These are phyloP conservation scores for Baorangia bicolor DNA, from an alignment of 768 basidiomycete species.

Conservation along the genomic window DNA sequence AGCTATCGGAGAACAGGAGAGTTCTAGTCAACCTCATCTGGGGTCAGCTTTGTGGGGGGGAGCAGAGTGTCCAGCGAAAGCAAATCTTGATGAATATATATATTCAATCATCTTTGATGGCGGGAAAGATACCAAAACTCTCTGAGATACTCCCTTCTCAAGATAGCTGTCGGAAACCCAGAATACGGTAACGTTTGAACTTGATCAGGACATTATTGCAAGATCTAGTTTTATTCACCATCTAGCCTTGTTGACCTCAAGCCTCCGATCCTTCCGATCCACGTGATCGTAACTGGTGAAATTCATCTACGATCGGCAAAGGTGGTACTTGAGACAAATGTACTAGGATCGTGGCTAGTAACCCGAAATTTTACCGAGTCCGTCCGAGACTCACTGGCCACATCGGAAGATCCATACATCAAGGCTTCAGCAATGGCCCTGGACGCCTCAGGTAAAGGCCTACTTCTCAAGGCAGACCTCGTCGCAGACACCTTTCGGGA, in stretches of 20 bases:
- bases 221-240: not conserved
- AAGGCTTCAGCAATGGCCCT: slow-evolving; percentile 4
- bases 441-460: slow-evolving; percentile 54
- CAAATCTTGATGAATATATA: not conserved
- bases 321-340: not conserved
- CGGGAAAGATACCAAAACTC: not conserved
- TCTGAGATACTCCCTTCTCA: not conserved
- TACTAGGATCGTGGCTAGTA: not conserved
- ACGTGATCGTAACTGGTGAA: slow-evolving; percentile 11
- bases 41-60: not conserved
- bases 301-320: not conserved
- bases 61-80: not conserved
- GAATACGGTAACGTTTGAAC: not conserved
- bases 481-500: slow-evolving; percentile 70
- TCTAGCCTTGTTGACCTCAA: not conserved
- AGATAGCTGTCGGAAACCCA: not conserved
- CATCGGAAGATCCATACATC: no score
- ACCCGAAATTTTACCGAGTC: not conserved
- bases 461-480: slow-evolving; percentile 76
- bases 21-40: not conserved
- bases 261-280: not conserved
- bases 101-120: not conserved
- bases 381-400: not conserved
- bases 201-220: not conserved
- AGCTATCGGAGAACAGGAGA: not conserved